phyloP scores from a whole-genome alignment of 768 basidiomycete species.

The Mycena pura region DNA sequence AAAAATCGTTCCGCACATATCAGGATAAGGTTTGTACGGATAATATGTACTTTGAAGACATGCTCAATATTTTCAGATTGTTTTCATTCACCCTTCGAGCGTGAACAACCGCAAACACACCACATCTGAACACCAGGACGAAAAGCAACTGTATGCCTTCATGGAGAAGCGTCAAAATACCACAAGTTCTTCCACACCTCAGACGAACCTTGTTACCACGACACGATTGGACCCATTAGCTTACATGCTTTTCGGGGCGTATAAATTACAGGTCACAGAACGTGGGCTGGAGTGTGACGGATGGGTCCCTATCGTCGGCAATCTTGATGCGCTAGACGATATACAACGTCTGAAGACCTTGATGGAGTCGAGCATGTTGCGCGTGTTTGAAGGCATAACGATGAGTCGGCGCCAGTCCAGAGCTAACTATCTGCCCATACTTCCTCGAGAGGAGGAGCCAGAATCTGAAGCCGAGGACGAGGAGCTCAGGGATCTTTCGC shows the following conservation, averaged over 20 bases:
- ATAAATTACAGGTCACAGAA: conserved; percentile 71
- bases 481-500: conserved; percentile 51
- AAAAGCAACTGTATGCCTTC: conserved; percentile 84
- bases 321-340: conserved; percentile 77
- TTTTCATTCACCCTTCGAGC: conserved; percentile 85
- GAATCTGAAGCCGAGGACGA: conserved; percentile 64
- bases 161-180: conserved; percentile 85
- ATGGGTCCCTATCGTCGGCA: conserved; percentile 87
- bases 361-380: conserved; percentile 84
- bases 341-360: conserved; percentile 80
- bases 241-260: conserved; percentile 91
- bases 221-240: conserved; percentile 88
- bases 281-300: conserved; percentile 86
- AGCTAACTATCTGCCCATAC: conserved; percentile 38
- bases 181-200: conserved; percentile 51
- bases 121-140: conserved; percentile 43
- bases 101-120: conserved; percentile 77
- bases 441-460: conserved; percentile 55
- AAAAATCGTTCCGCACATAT: conserved; percentile 72
- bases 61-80: conserved; percentile 51
- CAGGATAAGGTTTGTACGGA: conserved; percentile 75
- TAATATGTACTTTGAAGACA: conserved; percentile 10
- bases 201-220: conserved; percentile 79
- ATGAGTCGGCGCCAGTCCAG: conserved; percentile 47
- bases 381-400: conserved; percentile 88